Base-by-base conservation (phyloP, 371 early-diverging fungal species). In the Mortierella sp. region DNA sequence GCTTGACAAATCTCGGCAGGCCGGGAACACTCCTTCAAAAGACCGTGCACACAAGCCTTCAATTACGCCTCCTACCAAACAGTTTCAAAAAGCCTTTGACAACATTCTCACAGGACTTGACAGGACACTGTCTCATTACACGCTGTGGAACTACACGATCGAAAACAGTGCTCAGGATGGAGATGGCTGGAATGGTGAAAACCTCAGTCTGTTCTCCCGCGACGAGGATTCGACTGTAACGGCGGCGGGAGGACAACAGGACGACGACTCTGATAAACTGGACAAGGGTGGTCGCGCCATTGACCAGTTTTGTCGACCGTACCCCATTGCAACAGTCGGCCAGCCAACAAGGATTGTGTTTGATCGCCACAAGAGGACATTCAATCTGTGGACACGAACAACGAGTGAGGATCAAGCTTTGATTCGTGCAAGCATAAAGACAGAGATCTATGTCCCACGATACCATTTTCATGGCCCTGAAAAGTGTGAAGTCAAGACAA, bases 151-250 rank as follows among this genome's bases (percentile, higher is more conserved):
- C 39, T 92, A 92, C 70, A 79, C 82, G 44, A 74, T 86, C 14
- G 85, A 85, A 43, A 92, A 90, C 48, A 71, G 72, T 57, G 46
- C 77, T 25, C 55, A 47, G 27, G 82, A 85, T 81, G 92, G 91
- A 0, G 92, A 92, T 74, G 69, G 69, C 7, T 92, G 92, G 92
- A 89, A 90, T 52, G 90, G 90, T 5, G 92, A 92, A 54, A 90
- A 92, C 63, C 70, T 92, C 29, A 81, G 81, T 19, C 67, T 82
- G 7, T 82, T 55, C 56, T 76, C 71, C 10, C 34, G 34, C 34
- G 10, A 7, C 34, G 10, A 34, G 34, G 10, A 34, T n/a, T n/a
- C 34, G 7, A 34, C 34, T 7, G 34, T 7, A 34, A 34, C 34
- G 10, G 10, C 4, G 40, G 10, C 25, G 13, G 28, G n/a, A 10